These are phyloP conservation scores for Brettanomyces anomalus DNA, from an alignment of 805 yeast species.

Conservation along the genomic window DNA sequence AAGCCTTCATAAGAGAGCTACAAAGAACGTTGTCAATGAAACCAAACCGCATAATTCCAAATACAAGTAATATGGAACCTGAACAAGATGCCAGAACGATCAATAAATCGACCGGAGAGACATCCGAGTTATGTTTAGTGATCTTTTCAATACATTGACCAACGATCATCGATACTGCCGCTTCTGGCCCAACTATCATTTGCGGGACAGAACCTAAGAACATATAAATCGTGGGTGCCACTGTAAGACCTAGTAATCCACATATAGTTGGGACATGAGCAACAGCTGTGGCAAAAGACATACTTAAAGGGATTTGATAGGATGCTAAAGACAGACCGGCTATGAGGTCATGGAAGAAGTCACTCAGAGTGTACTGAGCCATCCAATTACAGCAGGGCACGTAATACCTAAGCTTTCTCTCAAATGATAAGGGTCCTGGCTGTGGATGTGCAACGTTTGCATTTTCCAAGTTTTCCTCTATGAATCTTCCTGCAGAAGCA, in stretches of 20 bases:
- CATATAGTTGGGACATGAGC: constrained; percentile 78
- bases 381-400: constrained; percentile 64
- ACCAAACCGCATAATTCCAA: constrained; percentile 80
- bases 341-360: constrained; percentile 50
- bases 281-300: constrained; percentile 72
- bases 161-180: constrained; percentile 73
- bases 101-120: constrained; percentile 47
- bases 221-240: constrained; percentile 73
- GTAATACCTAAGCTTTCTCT: constrained; percentile 43
- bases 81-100: constrained; percentile 65
- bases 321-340: constrained; percentile 88
- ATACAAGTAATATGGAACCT: constrained; percentile 61
- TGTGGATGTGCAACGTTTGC: too few species aligned
- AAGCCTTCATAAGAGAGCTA: constrained; percentile 70
- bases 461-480: too few species aligned
- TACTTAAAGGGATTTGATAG: constrained; percentile 82
- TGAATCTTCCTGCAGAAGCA: not conserved
- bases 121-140: constrained; percentile 30
- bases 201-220: constrained; percentile 80
- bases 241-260: constrained; percentile 67
- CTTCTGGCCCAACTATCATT: constrained; percentile 89
- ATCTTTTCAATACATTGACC: constrained; percentile 69
- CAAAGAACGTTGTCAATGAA: constrained; percentile 75
- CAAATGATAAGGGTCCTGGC: not conserved
- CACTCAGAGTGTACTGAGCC: constrained; percentile 33